Base-by-base conservation (phyloP, 2,329 filamentous ascomycete genomes). In the Ascochyta lentis region DNA sequence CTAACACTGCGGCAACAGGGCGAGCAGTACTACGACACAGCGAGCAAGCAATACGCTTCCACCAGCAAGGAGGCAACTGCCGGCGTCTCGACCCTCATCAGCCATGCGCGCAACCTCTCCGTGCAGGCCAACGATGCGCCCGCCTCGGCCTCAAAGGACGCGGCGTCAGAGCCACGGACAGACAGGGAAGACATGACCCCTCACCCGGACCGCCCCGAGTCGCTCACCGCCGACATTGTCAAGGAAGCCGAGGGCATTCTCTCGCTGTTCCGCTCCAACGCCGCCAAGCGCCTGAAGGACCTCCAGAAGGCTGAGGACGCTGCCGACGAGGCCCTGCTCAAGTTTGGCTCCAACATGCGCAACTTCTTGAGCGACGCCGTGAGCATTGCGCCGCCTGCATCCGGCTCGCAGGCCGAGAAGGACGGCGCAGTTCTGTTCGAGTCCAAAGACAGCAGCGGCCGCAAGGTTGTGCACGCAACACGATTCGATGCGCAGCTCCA, bases 401-500 rank as follows among this genome's bases (percentile, higher is more conserved):
- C 79, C 0, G 71, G 70, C 26, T 79, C 78, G 43, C 75, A 77
- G 41, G 75, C 85, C 63, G 79, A 80, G 49, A 76, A 76, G 58
- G 62, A 67, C 1, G 66, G 65, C 16, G 74, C 89, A 44, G 86
- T 96, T 29, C 81, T 97, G 4, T 99, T 98, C 68, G 95, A 98
- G 79, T 96, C 91, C 71, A 96, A 94, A 74, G 94, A 97, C 76
- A 87, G 90, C 5, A 85, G 85, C 45, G 94, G 93, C 24, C 97
- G 95, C 81, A 85, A 95, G 51, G 92, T 98, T 15, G 96, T 98
- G 61, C 95, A 99, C 74, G 91, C 92, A 1, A 96, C 92, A 47
- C 85, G 95, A 58, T 94, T 97, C 72, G 95, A 99, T 70, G 95
- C 95, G 0, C 95, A 98, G 77, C 81, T 99, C 59, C 94, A 99